phyloP scores from a whole-genome alignment of 768 basidiomycete genomes.

The Pleurotus pulmonarius region DNA sequence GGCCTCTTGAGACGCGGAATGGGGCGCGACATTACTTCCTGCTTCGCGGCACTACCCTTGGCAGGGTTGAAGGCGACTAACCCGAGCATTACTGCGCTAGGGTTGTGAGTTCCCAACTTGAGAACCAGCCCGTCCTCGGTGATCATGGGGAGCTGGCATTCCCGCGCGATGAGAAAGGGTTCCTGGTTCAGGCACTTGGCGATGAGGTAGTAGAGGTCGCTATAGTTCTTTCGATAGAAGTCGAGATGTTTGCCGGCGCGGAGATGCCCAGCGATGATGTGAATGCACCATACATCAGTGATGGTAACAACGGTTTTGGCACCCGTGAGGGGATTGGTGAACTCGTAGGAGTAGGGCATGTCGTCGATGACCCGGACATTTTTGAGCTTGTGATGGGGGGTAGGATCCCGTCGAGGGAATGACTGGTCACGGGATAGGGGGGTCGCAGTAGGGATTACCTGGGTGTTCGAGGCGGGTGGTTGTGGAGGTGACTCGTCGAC shows the following conservation, averaged over 20 bases:
- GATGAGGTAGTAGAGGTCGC: background rate
- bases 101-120: background rate
- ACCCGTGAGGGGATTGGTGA: background rate
- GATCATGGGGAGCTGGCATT: background rate
- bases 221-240: background rate
- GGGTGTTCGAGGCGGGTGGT: too few species aligned
- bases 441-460: background rate
- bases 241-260: background rate
- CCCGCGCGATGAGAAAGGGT: background rate
- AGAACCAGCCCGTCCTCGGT: background rate
- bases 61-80: background rate
- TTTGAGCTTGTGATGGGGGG: background rate
- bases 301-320: background rate
- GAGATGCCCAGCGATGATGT: background rate
- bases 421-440: background rate
- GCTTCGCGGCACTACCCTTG: background rate
- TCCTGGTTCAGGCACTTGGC: background rate
- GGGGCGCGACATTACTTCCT: background rate
- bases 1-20: too few species aligned
- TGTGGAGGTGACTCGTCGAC: too few species aligned
- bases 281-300: background rate
- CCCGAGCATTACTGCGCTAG: background rate
- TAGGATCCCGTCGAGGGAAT: background rate
- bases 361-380: background rate
- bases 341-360: background rate